Evolutionary conservation across 768 basidiomycete genomes (phyloP).

Genomic region (Scleroderma citrinum): DNA sequence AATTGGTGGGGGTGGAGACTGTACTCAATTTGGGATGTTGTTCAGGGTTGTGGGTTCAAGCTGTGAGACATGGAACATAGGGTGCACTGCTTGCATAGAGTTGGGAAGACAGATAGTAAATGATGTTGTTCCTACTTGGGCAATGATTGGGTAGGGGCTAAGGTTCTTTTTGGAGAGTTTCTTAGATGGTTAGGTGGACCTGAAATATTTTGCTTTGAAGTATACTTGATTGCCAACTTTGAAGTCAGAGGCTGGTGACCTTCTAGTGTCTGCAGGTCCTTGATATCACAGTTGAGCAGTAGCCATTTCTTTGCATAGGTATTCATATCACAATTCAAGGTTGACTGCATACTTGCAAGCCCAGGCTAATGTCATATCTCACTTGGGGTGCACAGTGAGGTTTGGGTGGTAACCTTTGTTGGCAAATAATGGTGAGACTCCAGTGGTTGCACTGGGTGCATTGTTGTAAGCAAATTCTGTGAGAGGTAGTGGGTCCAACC

Average conservation of each 20-base stretch:
- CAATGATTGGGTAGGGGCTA: no score
- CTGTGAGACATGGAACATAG: constrained; percentile 2
- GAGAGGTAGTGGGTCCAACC: constrained; percentile 24
- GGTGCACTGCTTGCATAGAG: constrained; percentile 7
- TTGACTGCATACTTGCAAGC: constrained; percentile 16
- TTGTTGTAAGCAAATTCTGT: constrained; percentile 32
- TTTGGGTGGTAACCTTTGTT: constrained; percentile 28
- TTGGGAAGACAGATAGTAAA: no score
- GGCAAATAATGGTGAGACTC: constrained; percentile 27
- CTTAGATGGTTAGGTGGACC: constrained; percentile 1
- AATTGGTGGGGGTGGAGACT: constrained; percentile 7
- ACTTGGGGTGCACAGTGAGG: constrained; percentile 11
- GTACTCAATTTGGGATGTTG: background rate
- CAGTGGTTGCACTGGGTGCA: constrained; percentile 18
- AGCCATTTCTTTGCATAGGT: constrained; percentile 11
- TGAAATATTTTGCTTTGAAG: constrained; percentile 4
- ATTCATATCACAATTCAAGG: constrained; percentile 13
- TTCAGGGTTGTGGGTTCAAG: background rate
- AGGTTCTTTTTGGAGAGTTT: no score
- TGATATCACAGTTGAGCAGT: constrained; percentile 11
- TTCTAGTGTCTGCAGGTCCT: constrained; percentile 5
- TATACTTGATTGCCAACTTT: constrained; percentile 5
- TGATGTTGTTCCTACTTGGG: no score
- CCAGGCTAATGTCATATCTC: constrained; percentile 7
- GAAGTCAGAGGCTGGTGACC: background rate